Evolutionary conservation across 1,284 basidiomycete genomes (phyloP).

Genomic region (Chalciporus sp.): DNA sequence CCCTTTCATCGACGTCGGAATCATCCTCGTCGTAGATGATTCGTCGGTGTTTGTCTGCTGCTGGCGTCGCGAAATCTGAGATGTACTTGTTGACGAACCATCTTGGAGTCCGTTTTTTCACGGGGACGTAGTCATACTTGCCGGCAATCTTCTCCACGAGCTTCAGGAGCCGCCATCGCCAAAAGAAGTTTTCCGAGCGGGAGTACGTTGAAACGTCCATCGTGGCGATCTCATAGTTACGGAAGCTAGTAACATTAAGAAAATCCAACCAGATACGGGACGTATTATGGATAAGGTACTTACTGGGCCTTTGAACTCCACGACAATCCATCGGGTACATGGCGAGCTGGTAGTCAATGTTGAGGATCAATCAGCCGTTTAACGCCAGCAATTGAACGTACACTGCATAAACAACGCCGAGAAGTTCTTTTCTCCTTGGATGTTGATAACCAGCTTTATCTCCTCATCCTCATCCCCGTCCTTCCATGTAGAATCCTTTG

Average conservation of each 20-base stretch:
- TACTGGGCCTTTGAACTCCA: slow-evolving; percentile 34
- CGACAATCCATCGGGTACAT: slow-evolving; percentile 22
- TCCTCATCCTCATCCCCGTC: slow-evolving; percentile 26
- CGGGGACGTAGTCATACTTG: slow-evolving; percentile 32
- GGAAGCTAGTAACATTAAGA: slow-evolving; percentile 29
- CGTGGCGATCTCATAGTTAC: slow-evolving; percentile 43
- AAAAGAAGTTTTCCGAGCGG: slow-evolving; percentile 50
- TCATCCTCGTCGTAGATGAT: slow-evolving; percentile 38
- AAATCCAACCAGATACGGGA: not conserved
- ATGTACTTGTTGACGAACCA: slow-evolving; percentile 49
- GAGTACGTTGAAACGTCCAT: slow-evolving; percentile 46
- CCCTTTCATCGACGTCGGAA: slow-evolving; percentile 36
- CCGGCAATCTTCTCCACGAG: slow-evolving; percentile 42
- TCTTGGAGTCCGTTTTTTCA: slow-evolving; percentile 44
- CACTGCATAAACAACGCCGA: slow-evolving; percentile 47
- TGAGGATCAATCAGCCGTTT: slow-evolving; percentile 7
- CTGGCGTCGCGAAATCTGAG: slow-evolving; percentile 27
- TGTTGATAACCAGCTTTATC: slow-evolving; percentile 35
- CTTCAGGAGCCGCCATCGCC: slow-evolving; percentile 40
- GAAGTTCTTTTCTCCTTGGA: slow-evolving; percentile 45
- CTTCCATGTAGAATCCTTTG: slow-evolving; percentile 16
- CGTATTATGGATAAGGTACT: slow-evolving; percentile 4
- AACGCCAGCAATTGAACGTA: slow-evolving; percentile 15
- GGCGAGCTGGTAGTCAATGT: slow-evolving; percentile 8
- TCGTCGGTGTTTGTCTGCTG: slow-evolving; percentile 35